These are phyloP conservation scores for Aureobasidium namibiae DNA, from an alignment of 2,329 filamentous ascomycete genomes.

Conservation along the genomic window DNA sequence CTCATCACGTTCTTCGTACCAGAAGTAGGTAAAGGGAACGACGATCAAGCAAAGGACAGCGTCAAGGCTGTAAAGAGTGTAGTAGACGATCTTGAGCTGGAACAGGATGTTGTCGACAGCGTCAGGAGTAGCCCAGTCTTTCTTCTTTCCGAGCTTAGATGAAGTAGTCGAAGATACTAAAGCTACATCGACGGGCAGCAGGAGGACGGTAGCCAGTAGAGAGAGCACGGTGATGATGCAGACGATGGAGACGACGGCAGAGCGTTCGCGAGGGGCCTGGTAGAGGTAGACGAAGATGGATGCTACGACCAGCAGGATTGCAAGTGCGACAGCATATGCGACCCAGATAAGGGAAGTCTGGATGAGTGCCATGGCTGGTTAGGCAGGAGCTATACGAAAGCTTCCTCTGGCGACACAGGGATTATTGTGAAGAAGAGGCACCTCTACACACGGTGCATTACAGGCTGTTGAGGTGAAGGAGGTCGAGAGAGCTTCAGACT, in stretches of 20 bases:
- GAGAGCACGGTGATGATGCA: slow-evolving; percentile 81
- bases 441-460: neutral
- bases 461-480: neutral
- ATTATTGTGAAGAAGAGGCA: neutral
- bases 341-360: slow-evolving; percentile 93
- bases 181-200: slow-evolving; percentile 91
- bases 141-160: slow-evolving; percentile 69
- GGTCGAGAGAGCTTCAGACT: neutral
- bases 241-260: slow-evolving; percentile 69
- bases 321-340: slow-evolving; percentile 77
- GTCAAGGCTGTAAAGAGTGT: slow-evolving; percentile 84
- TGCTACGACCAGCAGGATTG: slow-evolving; percentile 65
- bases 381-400: neutral
- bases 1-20: slow-evolving; percentile 95
- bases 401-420: neutral
- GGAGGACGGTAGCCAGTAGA: slow-evolving; percentile 81
- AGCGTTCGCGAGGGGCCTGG: slow-evolving; percentile 81
- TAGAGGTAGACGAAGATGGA: slow-evolving; percentile 85
- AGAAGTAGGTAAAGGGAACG: slow-evolving; percentile 95
- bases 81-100: slow-evolving; percentile 84
- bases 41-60: slow-evolving; percentile 80
- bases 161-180: slow-evolving; percentile 83
- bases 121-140: slow-evolving; percentile 86
- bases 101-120: slow-evolving; percentile 69
- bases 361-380: slow-evolving; percentile 55